Evolutionary conservation across 176 grass and related monocot species (phyloP).

Genomic region (Triticum urartu): DNA sequence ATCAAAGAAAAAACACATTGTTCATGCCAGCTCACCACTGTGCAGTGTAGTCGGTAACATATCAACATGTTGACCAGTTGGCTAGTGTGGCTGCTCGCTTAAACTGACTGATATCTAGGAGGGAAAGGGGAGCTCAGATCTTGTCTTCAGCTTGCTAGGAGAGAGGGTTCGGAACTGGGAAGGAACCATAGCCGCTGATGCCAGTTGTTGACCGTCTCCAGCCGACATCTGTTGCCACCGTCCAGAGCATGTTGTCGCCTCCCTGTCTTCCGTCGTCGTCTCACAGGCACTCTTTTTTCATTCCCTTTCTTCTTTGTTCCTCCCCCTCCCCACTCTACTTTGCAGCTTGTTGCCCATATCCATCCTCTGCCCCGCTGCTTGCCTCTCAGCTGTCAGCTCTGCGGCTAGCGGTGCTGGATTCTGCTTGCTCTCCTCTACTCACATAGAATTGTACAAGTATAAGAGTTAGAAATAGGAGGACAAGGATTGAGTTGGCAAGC

Average conservation of each 20-base stretch:
- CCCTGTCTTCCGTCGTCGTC: too few species aligned
- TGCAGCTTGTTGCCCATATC: background rate
- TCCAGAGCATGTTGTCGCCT: too few species aligned
- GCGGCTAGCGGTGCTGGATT: background rate
- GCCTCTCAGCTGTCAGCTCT: background rate
- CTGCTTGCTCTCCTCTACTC: background rate
- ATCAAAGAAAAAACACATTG: background rate
- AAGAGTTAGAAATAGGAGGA: background rate
- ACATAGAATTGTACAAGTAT: background rate
- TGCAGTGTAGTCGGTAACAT: background rate
- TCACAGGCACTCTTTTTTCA: too few species aligned
- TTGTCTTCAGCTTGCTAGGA: background rate
- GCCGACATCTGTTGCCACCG: too few species aligned
- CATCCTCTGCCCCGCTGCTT: background rate
- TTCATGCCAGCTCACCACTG: background rate
- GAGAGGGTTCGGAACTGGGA: background rate
- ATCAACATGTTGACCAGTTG: background rate
- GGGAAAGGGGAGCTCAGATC: background rate
- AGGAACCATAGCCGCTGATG: background rate
- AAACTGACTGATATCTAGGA: background rate
- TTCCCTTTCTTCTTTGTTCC: background rate
- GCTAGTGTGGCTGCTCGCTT: background rate
- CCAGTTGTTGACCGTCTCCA: background rate
- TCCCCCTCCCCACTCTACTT: background rate
- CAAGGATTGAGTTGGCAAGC: background rate